Conservation (phyloP, 306 rosid species). For the Castanea crenata region DNA sequence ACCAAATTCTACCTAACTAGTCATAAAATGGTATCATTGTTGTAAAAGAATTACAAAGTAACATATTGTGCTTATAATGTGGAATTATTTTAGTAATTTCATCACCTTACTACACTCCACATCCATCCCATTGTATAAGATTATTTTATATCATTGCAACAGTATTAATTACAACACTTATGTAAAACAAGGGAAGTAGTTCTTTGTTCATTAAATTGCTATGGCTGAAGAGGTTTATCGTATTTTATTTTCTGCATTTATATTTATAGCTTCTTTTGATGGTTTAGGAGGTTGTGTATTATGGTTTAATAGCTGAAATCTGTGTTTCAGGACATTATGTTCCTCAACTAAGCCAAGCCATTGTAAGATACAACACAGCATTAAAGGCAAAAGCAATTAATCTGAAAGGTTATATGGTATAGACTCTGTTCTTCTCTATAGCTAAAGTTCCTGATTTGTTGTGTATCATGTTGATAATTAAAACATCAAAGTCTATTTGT, state of each 20-base stretch:
- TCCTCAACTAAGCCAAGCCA: constrained; percentile 89
- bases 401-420: constrained; percentile 88
- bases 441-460: neutral
- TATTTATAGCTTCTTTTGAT: constrained; percentile 1
- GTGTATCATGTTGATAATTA: constrained; percentile 7
- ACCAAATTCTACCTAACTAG: neutral
- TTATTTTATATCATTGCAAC: neutral
- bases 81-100: neutral
- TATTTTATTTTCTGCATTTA: neutral
- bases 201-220: neutral
- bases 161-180: neutral
- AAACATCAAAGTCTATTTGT: constrained; percentile 10
- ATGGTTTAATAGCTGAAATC: constrained; percentile 14
- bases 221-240: neutral
- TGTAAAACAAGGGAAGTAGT: neutral
- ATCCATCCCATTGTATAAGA: neutral
- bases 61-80: neutral
- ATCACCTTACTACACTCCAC: neutral
- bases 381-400: constrained; percentile 48
- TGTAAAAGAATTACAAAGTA: neutral
- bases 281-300: neutral
- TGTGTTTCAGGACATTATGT: constrained; percentile 79
- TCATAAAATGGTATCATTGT: neutral
- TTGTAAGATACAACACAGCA: constrained; percentile 58
- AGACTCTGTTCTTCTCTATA: neutral